Percentiles rank a stretch among this genome's conserved stretches.
Evolutionary conservation across 768 basidiomycete species (phyloP).

Genomic region (Galerina marginata): DNA sequence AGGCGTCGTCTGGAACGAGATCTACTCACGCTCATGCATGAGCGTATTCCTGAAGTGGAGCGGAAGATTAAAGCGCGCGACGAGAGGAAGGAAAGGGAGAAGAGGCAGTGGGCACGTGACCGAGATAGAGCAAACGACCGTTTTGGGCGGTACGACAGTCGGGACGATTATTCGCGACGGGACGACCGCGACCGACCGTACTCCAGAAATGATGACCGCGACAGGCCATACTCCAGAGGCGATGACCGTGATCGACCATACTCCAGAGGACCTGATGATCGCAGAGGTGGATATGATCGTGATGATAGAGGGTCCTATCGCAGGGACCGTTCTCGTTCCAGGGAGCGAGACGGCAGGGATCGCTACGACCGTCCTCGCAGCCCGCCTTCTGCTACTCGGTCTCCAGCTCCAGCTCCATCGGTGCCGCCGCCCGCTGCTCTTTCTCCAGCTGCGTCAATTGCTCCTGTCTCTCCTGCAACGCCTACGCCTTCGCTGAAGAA

Average conservation of each 20-base stretch:
- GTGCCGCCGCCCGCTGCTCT: slow-evolving; percentile 60
- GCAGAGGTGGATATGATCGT: slow-evolving; percentile 35
- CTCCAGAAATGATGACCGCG: slow-evolving; percentile 41
- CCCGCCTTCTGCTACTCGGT: slow-evolving; percentile 49
- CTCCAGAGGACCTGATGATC: slow-evolving; percentile 15
- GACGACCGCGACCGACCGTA: slow-evolving; percentile 59
- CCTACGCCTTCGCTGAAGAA: slow-evolving; percentile 67
- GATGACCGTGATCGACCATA: slow-evolving; percentile 29
- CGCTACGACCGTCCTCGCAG: slow-evolving; percentile 48
- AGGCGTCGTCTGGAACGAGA: slow-evolving; percentile 87
- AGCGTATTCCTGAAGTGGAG: slow-evolving; percentile 90
- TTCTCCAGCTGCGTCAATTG: slow-evolving; percentile 46
- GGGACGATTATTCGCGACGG: slow-evolving; percentile 44
- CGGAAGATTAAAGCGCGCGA: slow-evolving; percentile 81
- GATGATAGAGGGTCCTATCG: slow-evolving; percentile 62
- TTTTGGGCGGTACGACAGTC: slow-evolving; percentile 70
- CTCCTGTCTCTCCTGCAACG: slow-evolving; percentile 55
- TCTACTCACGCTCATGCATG: slow-evolving; percentile 83
- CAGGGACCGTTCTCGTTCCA: slow-evolving; percentile 30
- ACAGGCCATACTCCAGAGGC: slow-evolving; percentile 31
- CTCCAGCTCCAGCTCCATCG: slow-evolving; percentile 45
- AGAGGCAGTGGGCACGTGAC: slow-evolving; percentile 76
- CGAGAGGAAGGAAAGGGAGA: slow-evolving; percentile 76
- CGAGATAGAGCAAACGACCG: slow-evolving; percentile 86
- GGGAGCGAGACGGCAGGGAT: slow-evolving; percentile 24